Percentiles rank a stretch among this genome's conserved stretches.
These are phyloP conservation scores for Lactarius quietus DNA, from an alignment of 768 basidiomycete species.

Conservation along the genomic window DNA sequence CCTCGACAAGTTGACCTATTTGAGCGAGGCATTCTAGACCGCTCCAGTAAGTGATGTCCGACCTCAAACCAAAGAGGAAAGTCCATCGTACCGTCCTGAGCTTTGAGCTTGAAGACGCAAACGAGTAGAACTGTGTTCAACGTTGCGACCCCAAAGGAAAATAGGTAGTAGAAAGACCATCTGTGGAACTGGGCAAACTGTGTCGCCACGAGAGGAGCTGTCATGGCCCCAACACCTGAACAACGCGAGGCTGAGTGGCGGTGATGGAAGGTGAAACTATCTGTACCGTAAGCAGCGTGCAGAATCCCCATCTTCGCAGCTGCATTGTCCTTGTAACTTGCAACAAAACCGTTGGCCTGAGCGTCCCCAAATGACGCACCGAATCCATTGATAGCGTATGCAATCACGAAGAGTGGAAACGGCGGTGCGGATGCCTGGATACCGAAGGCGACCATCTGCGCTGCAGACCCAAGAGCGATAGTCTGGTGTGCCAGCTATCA, in stretches of 20 bases:
- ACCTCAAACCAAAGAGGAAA: neutral
- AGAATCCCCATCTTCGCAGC: slow-evolving; percentile 66
- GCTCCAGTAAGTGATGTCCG: slow-evolving; percentile 2
- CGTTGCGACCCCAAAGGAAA: slow-evolving; percentile 62
- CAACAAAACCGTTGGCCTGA: slow-evolving; percentile 69
- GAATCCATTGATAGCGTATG: slow-evolving; percentile 46
- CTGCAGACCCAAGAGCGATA: slow-evolving; percentile 44
- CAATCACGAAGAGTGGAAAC: slow-evolving; percentile 58
- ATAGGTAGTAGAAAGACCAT: slow-evolving; percentile 81
- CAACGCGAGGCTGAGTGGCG: neutral
- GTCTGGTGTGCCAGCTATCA: slow-evolving; percentile 34
- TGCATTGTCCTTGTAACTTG: slow-evolving; percentile 50
- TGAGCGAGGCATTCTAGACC: slow-evolving; percentile 48
- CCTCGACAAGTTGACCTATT: slow-evolving; percentile 47
- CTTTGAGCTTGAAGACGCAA: slow-evolving; percentile 62
- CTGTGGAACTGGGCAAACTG: slow-evolving; percentile 62
- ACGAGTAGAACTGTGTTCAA: slow-evolving; percentile 51
- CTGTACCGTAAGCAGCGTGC: slow-evolving; percentile 59
- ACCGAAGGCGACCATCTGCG: slow-evolving; percentile 51
- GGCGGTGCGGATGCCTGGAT: slow-evolving; percentile 56
- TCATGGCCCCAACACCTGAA: slow-evolving; percentile 61
- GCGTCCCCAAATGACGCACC: slow-evolving; percentile 59
- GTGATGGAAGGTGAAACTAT: neutral
- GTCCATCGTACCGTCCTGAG: slow-evolving; percentile 55
- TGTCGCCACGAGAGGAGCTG: slow-evolving; percentile 73